A percentile compares a stretch with the other conserved stretches of the same genome.
Conservation (phyloP, 2,329 filamentous ascomycete species). For the Aspergillus sojae region DNA sequence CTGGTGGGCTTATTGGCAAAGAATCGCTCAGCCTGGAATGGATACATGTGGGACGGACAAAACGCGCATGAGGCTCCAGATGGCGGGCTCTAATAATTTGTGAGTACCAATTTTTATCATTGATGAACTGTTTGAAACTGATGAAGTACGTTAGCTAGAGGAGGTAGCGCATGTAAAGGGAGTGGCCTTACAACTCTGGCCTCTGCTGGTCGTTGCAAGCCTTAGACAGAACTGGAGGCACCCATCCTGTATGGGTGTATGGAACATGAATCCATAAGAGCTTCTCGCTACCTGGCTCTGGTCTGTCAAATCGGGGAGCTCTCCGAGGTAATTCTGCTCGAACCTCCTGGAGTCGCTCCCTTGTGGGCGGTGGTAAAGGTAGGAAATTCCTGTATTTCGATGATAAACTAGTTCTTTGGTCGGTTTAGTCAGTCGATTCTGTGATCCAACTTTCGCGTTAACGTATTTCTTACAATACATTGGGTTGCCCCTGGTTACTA, state of each 20-base stretch:
- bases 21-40: slow-evolving; percentile 31
- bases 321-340: slow-evolving; percentile 27
- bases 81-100: slow-evolving; percentile 41
- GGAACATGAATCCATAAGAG: slow-evolving; percentile 40
- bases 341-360: slow-evolving; percentile 28
- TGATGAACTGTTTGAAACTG: slow-evolving; percentile 43
- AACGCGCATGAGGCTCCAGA: slow-evolving; percentile 44
- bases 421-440: background rate
- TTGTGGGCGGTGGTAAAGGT: slow-evolving; percentile 25
- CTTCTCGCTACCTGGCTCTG: slow-evolving; percentile 36
- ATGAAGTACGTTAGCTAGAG: background rate
- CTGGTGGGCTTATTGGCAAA: slow-evolving; percentile 15
- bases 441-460: background rate
- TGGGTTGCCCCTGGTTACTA: background rate
- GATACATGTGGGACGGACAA: slow-evolving; percentile 40
- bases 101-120: slow-evolving; percentile 39
- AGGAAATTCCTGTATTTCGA: slow-evolving; percentile 27
- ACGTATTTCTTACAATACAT: slow-evolving; percentile 1
- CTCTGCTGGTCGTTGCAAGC: slow-evolving; percentile 29
- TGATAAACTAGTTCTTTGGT: slow-evolving; percentile 13
- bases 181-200: slow-evolving; percentile 21
- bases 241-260: slow-evolving; percentile 31
- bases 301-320: slow-evolving; percentile 34
- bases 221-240: slow-evolving; percentile 25
- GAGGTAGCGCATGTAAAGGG: background rate